Conservation (phyloP, 768 basidiomycete genomes). For the Auriculariales sp. region DNA sequence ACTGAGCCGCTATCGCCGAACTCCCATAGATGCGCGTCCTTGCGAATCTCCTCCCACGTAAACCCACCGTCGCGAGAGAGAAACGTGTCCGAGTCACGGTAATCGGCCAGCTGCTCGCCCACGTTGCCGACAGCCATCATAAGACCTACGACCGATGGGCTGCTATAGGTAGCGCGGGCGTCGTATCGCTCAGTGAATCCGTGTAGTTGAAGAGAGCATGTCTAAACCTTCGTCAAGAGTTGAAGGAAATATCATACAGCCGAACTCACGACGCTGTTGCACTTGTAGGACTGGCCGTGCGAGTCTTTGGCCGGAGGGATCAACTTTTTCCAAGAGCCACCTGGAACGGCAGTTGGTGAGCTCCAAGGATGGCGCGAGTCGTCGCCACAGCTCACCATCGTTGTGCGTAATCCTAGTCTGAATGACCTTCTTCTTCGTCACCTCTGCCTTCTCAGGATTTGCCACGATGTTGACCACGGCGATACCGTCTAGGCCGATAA, state of each 20-base stretch:
- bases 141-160: slow-evolving; percentile 79
- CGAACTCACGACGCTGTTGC: slow-evolving; percentile 44
- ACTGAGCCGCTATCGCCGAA: slow-evolving; percentile 96
- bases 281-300: slow-evolving; percentile 53
- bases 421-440: slow-evolving; percentile 59
- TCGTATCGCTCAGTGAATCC: slow-evolving; percentile 91
- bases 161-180: slow-evolving; percentile 85
- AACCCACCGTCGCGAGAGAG: slow-evolving; percentile 92
- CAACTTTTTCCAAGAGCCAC: slow-evolving; percentile 77
- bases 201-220: slow-evolving; percentile 80
- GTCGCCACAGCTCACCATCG: slow-evolving; percentile 77
- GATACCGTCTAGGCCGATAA: slow-evolving; percentile 90
- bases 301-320: slow-evolving; percentile 66
- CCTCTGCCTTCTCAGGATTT: slow-evolving; percentile 59
- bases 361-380: too few relatives aligned
- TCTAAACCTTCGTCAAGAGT: slow-evolving; percentile 24
- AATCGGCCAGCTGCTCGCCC: slow-evolving; percentile 64
- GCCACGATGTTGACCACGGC: slow-evolving; percentile 83
- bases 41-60: slow-evolving; percentile 97
- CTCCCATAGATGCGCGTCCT: slow-evolving; percentile 95
- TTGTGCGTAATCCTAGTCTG: slow-evolving; percentile 91
- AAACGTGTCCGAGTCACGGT: slow-evolving; percentile 88
- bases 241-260: neutral
- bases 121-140: slow-evolving; percentile 97
- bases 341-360: too few relatives aligned